A percentile compares a stretch with the other conserved stretches of the same genome.
Conservation (phyloP, 192 early-diverging fungal species). For the Phlyctochytrium arcticum region DNA sequence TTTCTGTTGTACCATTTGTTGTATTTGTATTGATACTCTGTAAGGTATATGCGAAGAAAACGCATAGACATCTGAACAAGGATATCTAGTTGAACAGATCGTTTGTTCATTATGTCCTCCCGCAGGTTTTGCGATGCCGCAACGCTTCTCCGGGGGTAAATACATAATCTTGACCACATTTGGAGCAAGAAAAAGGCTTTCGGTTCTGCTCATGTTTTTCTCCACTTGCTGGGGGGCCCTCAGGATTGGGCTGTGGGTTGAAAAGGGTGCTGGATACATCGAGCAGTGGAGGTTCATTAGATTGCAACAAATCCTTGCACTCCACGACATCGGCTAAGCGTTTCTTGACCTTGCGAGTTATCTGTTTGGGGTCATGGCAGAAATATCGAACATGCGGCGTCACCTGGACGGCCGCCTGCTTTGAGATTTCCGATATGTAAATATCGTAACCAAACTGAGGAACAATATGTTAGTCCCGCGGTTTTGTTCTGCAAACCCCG, state of each 20-base stretch:
- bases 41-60: too few species aligned
- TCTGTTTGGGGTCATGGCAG: constrained; percentile 4
- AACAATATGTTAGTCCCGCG: neutral
- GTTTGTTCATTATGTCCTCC: too few species aligned
- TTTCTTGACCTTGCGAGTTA: constrained; percentile 3
- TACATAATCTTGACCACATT: constrained; percentile 14
- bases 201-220: neutral
- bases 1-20: too few species aligned
- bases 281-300: neutral
- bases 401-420: constrained; percentile 20
- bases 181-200: constrained; percentile 8
- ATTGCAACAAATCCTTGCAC: neutral
- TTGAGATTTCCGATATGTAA: constrained; percentile 15
- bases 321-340: neutral
- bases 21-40: too few species aligned
- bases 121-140: constrained; percentile 28
- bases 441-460: constrained; percentile 43
- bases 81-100: too few species aligned
- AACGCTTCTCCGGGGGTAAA: constrained; percentile 26
- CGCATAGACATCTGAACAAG: too few species aligned
- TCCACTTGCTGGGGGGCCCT: neutral
- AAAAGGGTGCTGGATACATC: neutral
- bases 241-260: neutral
- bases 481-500: neutral
- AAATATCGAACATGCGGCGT: constrained; percentile 41